Base-by-base conservation (phyloP, 805 yeast genomes). In the Hanseniaspora guilliermondii region DNA sequence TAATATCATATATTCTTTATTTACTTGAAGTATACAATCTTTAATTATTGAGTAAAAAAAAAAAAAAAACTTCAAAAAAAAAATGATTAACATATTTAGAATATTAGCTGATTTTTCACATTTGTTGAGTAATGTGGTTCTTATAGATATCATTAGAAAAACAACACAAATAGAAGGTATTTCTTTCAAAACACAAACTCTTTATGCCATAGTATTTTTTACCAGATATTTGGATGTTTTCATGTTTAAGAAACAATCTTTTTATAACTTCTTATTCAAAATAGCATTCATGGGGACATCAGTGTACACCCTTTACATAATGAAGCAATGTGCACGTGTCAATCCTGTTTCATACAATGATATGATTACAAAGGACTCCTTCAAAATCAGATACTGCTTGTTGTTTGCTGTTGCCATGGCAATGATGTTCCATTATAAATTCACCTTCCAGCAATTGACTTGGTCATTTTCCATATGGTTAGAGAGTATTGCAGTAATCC, bases 391-490 rank as follows among this genome's bases (percentile, higher is more conserved):
- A 61, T 89, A 85, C 64, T 71, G 93, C 56, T 59, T 86, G 5
- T 80, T 75, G 7, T 87, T 84, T 1, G 73, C 88, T 0, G 69
- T 73, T 6, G 65, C 85, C 2, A 61, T 79, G 56, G 76, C 81
- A 0, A 68, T 87, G 44, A 62, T 87, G 6, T 82, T 87, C 70
- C 81, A 86, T 52, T 76, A 78, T 65, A 76, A 77, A 52, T 88
- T 80, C 68, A 69, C 82, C 0, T 40, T 79, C 12, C 57, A 75
- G 12, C 95, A 86, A 62, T 63, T 86, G 9, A 59, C 81, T 35
- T 93, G 98, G 98, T 75, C 93, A 22, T 93, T 88, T 63, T 81
- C 91, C 16, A 70, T 88, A 50, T 93, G 97, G 97, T 75, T 93
- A 53, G 98, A 93, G 68, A 76, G 91, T 44, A 85, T 86, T 35